Conservation (phyloP, 768 basidiomycete species). For the Suillus discolor region DNA sequence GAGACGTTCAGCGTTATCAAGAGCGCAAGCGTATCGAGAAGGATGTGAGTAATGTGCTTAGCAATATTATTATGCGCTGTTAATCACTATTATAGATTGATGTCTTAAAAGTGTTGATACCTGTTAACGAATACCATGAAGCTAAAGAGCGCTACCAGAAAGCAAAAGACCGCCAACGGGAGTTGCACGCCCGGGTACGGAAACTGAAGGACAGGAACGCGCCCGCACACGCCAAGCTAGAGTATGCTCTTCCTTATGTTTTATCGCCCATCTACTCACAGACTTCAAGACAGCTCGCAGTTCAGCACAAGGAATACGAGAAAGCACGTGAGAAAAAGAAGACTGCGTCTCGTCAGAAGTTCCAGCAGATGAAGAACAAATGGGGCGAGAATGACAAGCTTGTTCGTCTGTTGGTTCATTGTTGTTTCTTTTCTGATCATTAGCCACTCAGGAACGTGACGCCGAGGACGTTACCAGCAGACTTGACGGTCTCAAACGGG, state of each 20-base stretch:
- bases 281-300: conserved; percentile 48
- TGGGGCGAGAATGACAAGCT: conserved; percentile 53
- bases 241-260: conserved; percentile 27
- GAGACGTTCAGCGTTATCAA: conserved; percentile 77
- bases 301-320: conserved; percentile 47
- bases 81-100: conserved; percentile 50
- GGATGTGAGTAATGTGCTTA: conserved; percentile 38
- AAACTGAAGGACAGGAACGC: conserved; percentile 59
- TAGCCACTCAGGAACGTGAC: conserved; percentile 51
- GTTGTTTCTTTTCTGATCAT: conserved; percentile 10
- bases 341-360: conserved; percentile 51
- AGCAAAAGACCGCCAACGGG: conserved; percentile 53
- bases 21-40: conserved; percentile 75
- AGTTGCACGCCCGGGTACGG: conserved; percentile 51
- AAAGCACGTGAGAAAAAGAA: conserved; percentile 56
- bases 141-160: conserved; percentile 49
- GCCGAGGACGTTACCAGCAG: conserved; percentile 49
- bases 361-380: conserved; percentile 50
- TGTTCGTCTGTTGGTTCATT: conserved; percentile 37
- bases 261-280: background rate
- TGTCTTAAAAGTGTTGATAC: conserved; percentile 65
- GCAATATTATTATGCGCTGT: background rate
- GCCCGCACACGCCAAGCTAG: conserved; percentile 64
- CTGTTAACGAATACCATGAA: conserved; percentile 69
- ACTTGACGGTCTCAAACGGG: conserved; percentile 58